A percentile compares a stretch with the other conserved stretches of the same genome.
phyloP scores from a whole-genome alignment of 495 filamentous ascomycete genomes.

The Penicillium mononematosum region DNA sequence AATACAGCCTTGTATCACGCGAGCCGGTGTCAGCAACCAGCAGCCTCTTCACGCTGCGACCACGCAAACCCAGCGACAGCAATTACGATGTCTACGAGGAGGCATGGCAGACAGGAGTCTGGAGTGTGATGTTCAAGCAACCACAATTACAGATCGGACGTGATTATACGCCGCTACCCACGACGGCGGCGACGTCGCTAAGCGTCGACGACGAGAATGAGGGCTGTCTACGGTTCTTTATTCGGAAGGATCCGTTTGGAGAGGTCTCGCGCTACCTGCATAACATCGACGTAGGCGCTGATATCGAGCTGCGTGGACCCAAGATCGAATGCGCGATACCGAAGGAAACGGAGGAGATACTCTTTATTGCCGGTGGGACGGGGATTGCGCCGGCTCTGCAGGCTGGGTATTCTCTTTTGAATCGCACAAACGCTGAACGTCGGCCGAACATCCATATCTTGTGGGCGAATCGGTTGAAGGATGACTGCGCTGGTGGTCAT shows the following conservation, averaged over 20 bases:
- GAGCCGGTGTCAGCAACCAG: slow-evolving; percentile 72
- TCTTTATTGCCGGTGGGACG: slow-evolving; percentile 91
- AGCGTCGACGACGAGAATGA: slow-evolving; percentile 37
- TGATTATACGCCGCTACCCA: slow-evolving; percentile 84
- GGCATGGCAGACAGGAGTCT: slow-evolving; percentile 62
- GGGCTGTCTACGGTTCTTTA: slow-evolving; percentile 52
- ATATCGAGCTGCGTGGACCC: slow-evolving; percentile 76
- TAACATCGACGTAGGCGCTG: slow-evolving; percentile 55
- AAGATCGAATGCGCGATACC: slow-evolving; percentile 66
- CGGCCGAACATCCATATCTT: slow-evolving; percentile 56
- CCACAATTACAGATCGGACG: slow-evolving; percentile 86
- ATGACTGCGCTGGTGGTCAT: slow-evolving; percentile 56
- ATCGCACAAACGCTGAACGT: slow-evolving; percentile 24
- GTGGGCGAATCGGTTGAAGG: slow-evolving; percentile 62
- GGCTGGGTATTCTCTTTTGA: slow-evolving; percentile 59
- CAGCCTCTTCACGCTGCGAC: slow-evolving; percentile 69
- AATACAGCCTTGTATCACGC: slow-evolving; percentile 63
- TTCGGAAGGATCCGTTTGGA: slow-evolving; percentile 54
- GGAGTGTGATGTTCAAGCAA: slow-evolving; percentile 91
- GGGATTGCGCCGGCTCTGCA: slow-evolving; percentile 92
- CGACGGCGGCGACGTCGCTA: slow-evolving; percentile 25
- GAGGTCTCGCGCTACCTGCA: slow-evolving; percentile 71
- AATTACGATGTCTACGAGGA: slow-evolving; percentile 48
- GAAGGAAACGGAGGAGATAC: slow-evolving; percentile 50
- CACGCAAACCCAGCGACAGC: slow-evolving; percentile 37